Conservation (phyloP, 495 filamentous ascomycete genomes). For the Daldinia decipiens region DNA sequence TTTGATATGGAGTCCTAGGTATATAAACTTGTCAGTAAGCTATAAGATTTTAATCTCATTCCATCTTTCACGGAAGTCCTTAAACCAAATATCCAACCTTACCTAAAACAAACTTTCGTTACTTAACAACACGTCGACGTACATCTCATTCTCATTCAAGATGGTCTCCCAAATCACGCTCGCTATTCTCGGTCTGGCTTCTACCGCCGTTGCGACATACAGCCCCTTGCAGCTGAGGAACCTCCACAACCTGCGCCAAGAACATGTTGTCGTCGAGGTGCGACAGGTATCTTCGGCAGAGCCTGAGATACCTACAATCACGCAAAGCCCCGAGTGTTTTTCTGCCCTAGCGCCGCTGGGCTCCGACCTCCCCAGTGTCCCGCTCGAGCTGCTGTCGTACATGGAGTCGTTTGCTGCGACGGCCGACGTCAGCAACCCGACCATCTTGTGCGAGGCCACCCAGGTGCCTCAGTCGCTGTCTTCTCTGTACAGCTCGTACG, state of each 20-base stretch:
- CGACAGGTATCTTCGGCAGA: conserved; percentile 12
- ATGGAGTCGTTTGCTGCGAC: conserved; percentile 1
- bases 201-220: conserved; percentile 26
- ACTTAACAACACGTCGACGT: neutral
- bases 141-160: conserved; percentile 7
- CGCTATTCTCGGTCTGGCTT: conserved; percentile 31
- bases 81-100: neutral
- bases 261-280: conserved; percentile 34
- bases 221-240: conserved; percentile 19
- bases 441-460: conserved; percentile 22
- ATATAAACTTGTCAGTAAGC: conserved; percentile 1
- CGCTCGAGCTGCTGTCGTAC: conserved; percentile 8
- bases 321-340: conserved; percentile 5
- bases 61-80: neutral
- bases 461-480: conserved; percentile 26
- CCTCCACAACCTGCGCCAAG: conserved; percentile 12
- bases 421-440: conserved; percentile 17
- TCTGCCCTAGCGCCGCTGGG: conserved; percentile 5
- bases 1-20: neutral
- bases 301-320: neutral
- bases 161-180: conserved; percentile 31
- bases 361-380: conserved; percentile 19
- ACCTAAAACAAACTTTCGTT: neutral
- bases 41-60: neutral
- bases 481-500: conserved; percentile 30